Percentiles rank a stretch among this genome's conserved stretches.
phyloP scores from a whole-genome alignment of 768 basidiomycete genomes.

The Hydnum rufescens region DNA sequence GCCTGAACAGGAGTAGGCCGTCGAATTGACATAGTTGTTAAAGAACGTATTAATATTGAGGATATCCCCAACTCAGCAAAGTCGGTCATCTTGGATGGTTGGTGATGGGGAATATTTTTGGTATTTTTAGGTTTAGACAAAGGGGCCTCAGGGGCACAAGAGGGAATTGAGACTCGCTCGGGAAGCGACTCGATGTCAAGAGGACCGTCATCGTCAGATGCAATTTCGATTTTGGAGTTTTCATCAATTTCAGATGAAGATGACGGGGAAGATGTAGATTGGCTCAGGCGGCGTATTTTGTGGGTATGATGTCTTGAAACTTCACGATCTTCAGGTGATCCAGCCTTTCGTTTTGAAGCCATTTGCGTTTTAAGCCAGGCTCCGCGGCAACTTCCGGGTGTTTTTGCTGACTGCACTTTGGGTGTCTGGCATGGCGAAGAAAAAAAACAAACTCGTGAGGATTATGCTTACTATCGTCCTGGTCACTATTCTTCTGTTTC shows the following conservation, averaged over 20 bases:
- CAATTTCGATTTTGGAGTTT: too few species aligned
- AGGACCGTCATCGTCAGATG: neutral
- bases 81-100: neutral
- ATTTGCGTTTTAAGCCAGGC: too few species aligned
- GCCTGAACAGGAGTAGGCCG: constrained; percentile 73
- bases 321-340: too few species aligned
- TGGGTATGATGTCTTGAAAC: too few species aligned
- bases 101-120: neutral
- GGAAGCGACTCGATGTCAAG: neutral
- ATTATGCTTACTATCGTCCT: neutral
- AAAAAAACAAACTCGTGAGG: neutral
- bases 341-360: too few species aligned
- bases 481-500: neutral
- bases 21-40: constrained; percentile 68
- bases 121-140: neutral
- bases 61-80: constrained; percentile 19
- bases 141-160: neutral
- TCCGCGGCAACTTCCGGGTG: too few species aligned
- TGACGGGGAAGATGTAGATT: too few species aligned
- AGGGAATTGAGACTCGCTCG: neutral
- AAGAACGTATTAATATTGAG: constrained; percentile 34
- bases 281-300: too few species aligned
- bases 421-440: neutral
- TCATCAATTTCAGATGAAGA: too few species aligned
- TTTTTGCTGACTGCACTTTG: too few species aligned